Base-by-base conservation (phyloP, 805 yeast species). In the Nakazawaea molendinolei region DNA sequence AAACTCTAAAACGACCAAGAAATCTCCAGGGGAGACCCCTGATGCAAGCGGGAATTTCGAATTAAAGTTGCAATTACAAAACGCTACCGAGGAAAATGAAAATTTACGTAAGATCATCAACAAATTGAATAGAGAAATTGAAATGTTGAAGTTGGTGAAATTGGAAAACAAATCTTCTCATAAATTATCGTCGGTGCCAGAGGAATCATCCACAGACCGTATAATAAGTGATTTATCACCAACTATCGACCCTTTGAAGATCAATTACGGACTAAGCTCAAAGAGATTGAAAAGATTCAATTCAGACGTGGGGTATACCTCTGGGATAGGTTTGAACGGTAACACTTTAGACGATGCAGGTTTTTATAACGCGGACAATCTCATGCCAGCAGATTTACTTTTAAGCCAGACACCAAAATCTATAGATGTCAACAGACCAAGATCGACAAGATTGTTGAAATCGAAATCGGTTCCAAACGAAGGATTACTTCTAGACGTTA, bases 21-120 rank as follows among this genome's bases (percentile, higher is more conserved):
- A n/a, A n/a, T 21, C 13, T 24, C 6, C 21, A 15, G 29, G 19
- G 14, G 27, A 24, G 14, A n/a, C 7, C n/a, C 14, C 13, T 8
- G 43, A 46, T 25, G 51, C 61, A 8, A 53, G 57, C 35, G 51
- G 50, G 38, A 49, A 47, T 31, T 33, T 40, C 13, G 64, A 58
- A 33, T 36, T 66, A 33, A 58, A 60, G 30, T 41, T 45, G 30
- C 69, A 67, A 44, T 42, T 67, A n/a, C 66, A 63, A 34, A 52
- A 51, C 28, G 69, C 67, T 5, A 55, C 65, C 3, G 58, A 60
- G 36, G 72, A 67, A 47, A 67, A 67, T 44, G 63, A 58, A 34
- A 66, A 65, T 41, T 49, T 67, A 40, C 63, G 65, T 42, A 63
- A 58, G 31, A 62, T 67, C 3, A 51, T 67, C 6, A 51, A 51